Base-by-base conservation (phyloP, 2,329 filamentous ascomycete genomes). In the Epichloe scottii region DNA sequence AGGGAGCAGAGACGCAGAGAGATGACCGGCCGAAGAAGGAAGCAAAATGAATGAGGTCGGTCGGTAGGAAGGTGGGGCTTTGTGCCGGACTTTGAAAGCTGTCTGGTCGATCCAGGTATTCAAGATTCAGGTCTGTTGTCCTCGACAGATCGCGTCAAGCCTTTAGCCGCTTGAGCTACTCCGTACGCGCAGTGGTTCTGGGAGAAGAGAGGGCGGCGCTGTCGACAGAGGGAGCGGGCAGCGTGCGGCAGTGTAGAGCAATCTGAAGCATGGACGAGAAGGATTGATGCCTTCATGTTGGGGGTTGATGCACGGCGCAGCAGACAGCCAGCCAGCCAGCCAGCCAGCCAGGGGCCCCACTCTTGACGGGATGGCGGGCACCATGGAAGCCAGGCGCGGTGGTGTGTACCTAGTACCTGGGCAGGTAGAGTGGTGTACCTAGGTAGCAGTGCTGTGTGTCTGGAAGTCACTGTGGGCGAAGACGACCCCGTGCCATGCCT, bases 301-400 rank as follows among this genome's bases (percentile, higher is more conserved):
- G 51, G 51, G 51, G 49, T 49, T 46, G 46, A 54, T 48, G 48
- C 43, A 48, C 39, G 46, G 42, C 37, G 49, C 41, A 43, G 30
- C 35, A 30, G 21, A 17, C 15, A 35, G 14, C 11, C 19, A 39
- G n/a, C 21, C 19, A 44, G 35, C 21, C 21, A 21, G 21, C 21
- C 21, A 21, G 21, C 21, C 26, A 39, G n/a, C 10, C 19, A 44
- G 23, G 38, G 51, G 49, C 53, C 52, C 56, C 56, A 55, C 55
- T 42, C 51, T 33, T 38, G 53, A 53, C 53, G 55, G 52, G 53
- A 56, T 53, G 55, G 52, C 55, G 51, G 56, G 51, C 51, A 49
- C 49, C 53, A 53, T 57, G 56, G 40, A 30, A 44, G 45, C 48
- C 56, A 58, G 57, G 58, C 26, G 26, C 26, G 26, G 26, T 30